These are phyloP conservation scores for Hypoxylon sp. DNA, from an alignment of 2,329 filamentous ascomycete genomes.

Conservation along the genomic window DNA sequence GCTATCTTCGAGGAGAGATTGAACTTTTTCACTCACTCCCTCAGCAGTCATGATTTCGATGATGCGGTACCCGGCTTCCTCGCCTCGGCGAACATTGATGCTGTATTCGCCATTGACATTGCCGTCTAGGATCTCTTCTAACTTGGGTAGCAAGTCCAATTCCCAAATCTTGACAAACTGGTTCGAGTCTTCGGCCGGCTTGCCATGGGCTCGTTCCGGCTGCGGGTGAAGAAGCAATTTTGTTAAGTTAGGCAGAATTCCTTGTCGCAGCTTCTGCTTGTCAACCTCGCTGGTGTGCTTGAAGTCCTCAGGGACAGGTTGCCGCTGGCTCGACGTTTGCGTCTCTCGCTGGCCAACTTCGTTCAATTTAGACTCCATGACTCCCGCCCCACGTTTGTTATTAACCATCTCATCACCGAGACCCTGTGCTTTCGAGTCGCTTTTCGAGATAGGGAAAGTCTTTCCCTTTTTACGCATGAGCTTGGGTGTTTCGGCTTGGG, in stretches of 20 bases:
- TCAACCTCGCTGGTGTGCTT: background rate
- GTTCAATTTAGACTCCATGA: background rate
- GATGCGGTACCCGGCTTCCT: slow-evolving; percentile 19
- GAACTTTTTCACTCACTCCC: background rate
- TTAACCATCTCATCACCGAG: background rate
- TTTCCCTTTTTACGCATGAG: background rate
- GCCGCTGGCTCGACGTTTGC: background rate
- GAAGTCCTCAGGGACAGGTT: background rate
- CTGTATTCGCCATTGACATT: slow-evolving; percentile 28
- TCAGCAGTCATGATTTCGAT: slow-evolving; percentile 35
- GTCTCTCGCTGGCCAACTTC: background rate
- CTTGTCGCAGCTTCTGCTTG: background rate
- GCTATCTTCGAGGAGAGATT: slow-evolving; percentile 10
- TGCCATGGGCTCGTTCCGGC: background rate
- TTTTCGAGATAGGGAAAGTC: slow-evolving; percentile 15
- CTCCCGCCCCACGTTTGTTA: background rate
- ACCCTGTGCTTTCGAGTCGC: background rate
- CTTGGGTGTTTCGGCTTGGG: background rate
- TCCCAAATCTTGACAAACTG: slow-evolving; percentile 36
- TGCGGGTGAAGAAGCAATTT: background rate
- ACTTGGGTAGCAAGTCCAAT: slow-evolving; percentile 20
- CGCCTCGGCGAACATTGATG: slow-evolving; percentile 30
- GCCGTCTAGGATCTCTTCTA: slow-evolving; percentile 33
- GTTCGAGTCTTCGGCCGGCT: slow-evolving; percentile 18
- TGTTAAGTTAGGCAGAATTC: background rate